phyloP scores from a whole-genome alignment of 805 yeast genomes.

The Suhomyces tanzawaensis region DNA sequence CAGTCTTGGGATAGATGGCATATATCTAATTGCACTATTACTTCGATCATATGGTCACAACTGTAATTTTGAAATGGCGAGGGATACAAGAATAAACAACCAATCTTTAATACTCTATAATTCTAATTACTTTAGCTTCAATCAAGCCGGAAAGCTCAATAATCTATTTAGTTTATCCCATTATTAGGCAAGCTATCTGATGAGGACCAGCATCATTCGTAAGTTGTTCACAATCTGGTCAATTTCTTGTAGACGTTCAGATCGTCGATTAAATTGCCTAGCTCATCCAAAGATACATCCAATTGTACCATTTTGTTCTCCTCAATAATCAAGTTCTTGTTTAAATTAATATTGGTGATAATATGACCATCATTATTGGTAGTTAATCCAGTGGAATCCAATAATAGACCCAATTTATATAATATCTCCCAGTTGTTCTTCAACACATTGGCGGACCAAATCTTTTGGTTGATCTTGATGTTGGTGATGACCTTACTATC shows the following conservation, averaged over 20 bases:
- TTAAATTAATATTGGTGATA: constrained; percentile 24
- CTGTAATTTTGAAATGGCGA: not conserved
- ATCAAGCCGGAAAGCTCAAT: too few relatives aligned
- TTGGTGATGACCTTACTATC: constrained; percentile 35
- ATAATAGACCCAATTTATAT: constrained; percentile 51
- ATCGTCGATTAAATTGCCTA: constrained; percentile 32
- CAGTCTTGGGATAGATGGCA: too few relatives aligned
- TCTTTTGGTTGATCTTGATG: constrained; percentile 40
- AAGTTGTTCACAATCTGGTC: constrained; percentile 19
- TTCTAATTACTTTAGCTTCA: too few relatives aligned
- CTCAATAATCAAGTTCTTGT: constrained; percentile 32
- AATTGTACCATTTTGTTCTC: constrained; percentile 51
- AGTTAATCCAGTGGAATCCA: constrained; percentile 45
- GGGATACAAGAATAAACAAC: too few relatives aligned
- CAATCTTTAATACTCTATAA: too few relatives aligned
- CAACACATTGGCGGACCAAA: constrained; percentile 62
- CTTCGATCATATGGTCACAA: not conserved
- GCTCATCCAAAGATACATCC: constrained; percentile 52
- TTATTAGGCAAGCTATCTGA: too few relatives aligned
- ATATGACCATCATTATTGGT: constrained; percentile 39
- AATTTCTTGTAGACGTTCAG: constrained; percentile 20
- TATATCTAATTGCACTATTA: too few relatives aligned
- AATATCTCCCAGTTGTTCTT: constrained; percentile 74
- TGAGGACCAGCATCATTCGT: too few relatives aligned
- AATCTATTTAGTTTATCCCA: too few relatives aligned